Evolutionary conservation across 2,329 filamentous ascomycete species (phyloP), one percentile per base, ranked within the genome.

Genomic region (Aspergillus pseudoterreus): DNA sequence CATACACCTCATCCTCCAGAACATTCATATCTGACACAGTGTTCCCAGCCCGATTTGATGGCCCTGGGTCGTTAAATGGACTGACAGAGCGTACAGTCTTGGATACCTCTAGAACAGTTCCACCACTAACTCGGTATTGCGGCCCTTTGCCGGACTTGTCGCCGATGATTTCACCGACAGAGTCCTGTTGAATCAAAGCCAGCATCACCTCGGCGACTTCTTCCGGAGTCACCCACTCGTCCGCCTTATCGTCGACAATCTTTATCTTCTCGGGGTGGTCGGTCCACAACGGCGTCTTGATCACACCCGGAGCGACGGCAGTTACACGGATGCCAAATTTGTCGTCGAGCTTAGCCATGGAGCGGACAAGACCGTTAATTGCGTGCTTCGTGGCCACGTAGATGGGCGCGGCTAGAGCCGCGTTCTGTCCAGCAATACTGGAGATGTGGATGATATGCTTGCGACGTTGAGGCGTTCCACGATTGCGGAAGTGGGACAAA

Each of bases 271-370:
- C 82, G 0, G 81, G 80, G 57, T 84, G 75, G 2, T 84, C 82
- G 0, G 77, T 82, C 81, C 81, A 85, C 4, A 85, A 66, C 6
- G 82, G 82, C 11, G 82, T 85, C 55, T 78, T 82, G 58, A 85
- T 82, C 1, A 84, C 66, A 0, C 82, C 82, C 0, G 82, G 82
- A 14, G 81, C 81, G 2, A 85, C 81, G 5, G 76, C 81, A 17
- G 81, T 83, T 14, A 85, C 80, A 0, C 81, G 69, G 47, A 85
- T 81, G 0, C 78, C 79, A 21, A 79, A 58, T 1, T 60, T 61
- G 1, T 67, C 49, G 19, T 83, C 81, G 5, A 84, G 71, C 1
- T 69, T 64, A 0, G 68, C 76, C 12, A 85, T 61, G 4, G 72
- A 74, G 49, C 81, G 75, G 4, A 83, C 57, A 38, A 81, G 68